A percentile compares a stretch with the other conserved stretches of the same genome.
phyloP scores from a whole-genome alignment of 495 filamentous ascomycete genomes.

The Apiosordaria backusii region DNA sequence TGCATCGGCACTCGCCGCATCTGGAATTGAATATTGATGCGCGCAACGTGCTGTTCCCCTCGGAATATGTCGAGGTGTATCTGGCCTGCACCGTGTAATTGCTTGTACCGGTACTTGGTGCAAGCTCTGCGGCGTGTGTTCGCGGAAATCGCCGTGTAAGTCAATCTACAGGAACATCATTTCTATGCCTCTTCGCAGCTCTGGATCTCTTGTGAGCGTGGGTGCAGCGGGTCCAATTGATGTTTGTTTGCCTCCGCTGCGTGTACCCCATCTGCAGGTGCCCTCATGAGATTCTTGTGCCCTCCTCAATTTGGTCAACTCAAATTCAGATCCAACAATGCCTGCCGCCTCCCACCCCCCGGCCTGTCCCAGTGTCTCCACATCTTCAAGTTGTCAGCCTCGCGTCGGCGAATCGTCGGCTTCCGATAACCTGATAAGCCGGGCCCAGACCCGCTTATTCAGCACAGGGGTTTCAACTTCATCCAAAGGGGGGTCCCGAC shows the following conservation, averaged over 20 bases:
- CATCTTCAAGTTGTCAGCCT: constrained; percentile 17
- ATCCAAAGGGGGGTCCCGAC: too few relatives aligned
- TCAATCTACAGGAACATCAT: background rate
- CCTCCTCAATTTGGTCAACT: background rate
- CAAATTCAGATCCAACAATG: constrained; percentile 5
- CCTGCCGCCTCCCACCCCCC: constrained; percentile 16
- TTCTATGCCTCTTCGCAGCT: background rate
- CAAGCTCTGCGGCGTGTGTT: background rate
- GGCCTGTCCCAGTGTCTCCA: background rate
- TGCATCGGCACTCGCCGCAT: background rate
- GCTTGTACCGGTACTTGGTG: background rate
- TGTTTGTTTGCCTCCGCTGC: background rate
- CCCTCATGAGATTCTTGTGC: constrained; percentile 3
- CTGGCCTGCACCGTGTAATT: constrained; percentile 2
- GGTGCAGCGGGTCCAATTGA: constrained; percentile 12
- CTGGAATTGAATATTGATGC: background rate
- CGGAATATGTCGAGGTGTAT: background rate
- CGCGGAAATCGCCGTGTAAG: constrained; percentile 15
- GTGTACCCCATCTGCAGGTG: background rate
- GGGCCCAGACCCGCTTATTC: constrained; percentile 7
- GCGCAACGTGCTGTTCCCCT: background rate
- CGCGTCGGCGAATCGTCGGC: constrained; percentile 22
- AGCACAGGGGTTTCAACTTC: constrained; percentile 12
- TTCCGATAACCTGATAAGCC: background rate
- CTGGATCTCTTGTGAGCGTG: background rate